Evolutionary conservation across 331 rosid genomes (phyloP), one percentile per base, ranked within the genome.

Genomic region (Malus hybrid): DNA sequence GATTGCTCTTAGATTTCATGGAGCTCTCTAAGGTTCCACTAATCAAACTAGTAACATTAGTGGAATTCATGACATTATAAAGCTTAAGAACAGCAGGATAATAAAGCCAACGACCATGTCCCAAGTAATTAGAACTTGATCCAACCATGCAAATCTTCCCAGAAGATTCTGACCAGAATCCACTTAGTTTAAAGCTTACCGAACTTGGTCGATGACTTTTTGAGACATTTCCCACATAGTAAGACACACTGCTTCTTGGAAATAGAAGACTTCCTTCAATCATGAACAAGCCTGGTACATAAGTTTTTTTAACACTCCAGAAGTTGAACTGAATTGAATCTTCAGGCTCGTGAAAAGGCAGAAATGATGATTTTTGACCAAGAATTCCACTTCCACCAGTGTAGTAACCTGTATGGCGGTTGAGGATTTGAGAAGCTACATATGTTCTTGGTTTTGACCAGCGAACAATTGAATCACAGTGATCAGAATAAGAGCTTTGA

Each of bases 91-190:
- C 83, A 70, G 34, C 81, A 42, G 32, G 66, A 24, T 70, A 44
- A 32, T 67, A 4, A 36, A 72, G 28, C 68, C 27, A 20, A 7
- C 62, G 42, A 80, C 84, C 88, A 76, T 6, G n/a, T 65, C 57
- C 50, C 2, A 73, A 62, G 71, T 63, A 55, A 5, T 60, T 59
- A 50, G 0, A 61, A 13, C 76, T 79, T 27, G 46, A 68, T 19
- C 90, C 92, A 70, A 90, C 84, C 88, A 83, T 84, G 75, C 92
- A 90, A 56, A 87, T 73, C 60, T 84, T 79, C 64, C 86, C 90
- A n/a, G 82, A 80, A 55, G 86, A 57, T 78, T 63, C 69, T 65
- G 86, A 86, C 92, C 92, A 90, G 67, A 85, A 85, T 20, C 92
- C 95, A 24, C 52, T 66, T 48, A 87, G 85, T 42, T 5, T 61